A percentile compares a stretch with the other conserved stretches of the same genome.
phyloP scores from a whole-genome alignment of 352 stramenopile species.

The Pilasporangium apinafurcum region DNA sequence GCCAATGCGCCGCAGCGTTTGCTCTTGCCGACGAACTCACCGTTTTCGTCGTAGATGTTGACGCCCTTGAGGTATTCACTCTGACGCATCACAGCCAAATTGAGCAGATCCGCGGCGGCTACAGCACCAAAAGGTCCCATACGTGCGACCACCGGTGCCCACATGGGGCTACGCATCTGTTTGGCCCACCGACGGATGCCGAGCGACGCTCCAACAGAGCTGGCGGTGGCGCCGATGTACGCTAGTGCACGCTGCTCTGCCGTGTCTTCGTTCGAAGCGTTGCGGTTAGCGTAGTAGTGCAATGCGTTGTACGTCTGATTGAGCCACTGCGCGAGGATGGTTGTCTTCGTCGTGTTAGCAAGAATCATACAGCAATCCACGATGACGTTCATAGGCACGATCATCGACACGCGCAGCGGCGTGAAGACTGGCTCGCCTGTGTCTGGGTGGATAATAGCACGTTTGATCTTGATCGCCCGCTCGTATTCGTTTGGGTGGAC shows the following conservation, averaged over 20 bases:
- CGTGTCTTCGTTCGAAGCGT: conserved; percentile 80
- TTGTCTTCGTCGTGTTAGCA: conserved; percentile 54
- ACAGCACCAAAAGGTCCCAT: conserved; percentile 78
- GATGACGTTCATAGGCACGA: conserved; percentile 82
- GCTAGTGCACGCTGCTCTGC: conserved; percentile 52
- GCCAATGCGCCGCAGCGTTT: conserved; percentile 64
- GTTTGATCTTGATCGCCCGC: conserved; percentile 58
- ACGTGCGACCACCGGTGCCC: conserved; percentile 45
- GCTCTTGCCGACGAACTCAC: conserved; percentile 72
- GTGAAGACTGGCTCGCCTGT: conserved; percentile 58
- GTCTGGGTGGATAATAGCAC: conserved; percentile 72
- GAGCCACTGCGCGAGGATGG: conserved; percentile 77
- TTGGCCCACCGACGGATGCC: conserved; percentile 52
- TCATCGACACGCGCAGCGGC: conserved; percentile 79
- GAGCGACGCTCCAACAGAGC: conserved; percentile 68
- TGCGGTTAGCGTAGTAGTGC: conserved; percentile 88
- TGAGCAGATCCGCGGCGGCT: conserved; percentile 78
- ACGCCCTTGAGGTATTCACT: conserved; percentile 80
- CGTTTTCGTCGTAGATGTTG: conserved; percentile 77
- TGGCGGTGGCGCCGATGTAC: conserved; percentile 71
- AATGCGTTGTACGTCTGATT: conserved; percentile 90
- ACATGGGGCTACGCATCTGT: conserved; percentile 32
- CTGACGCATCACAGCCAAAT: conserved; percentile 82
- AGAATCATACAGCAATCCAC: conserved; percentile 82
- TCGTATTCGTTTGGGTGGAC: conserved; percentile 33